Evolutionary conservation across 2,329 filamentous ascomycete genomes (phyloP).

Genomic region (Exophiala phaeomuriformis): DNA sequence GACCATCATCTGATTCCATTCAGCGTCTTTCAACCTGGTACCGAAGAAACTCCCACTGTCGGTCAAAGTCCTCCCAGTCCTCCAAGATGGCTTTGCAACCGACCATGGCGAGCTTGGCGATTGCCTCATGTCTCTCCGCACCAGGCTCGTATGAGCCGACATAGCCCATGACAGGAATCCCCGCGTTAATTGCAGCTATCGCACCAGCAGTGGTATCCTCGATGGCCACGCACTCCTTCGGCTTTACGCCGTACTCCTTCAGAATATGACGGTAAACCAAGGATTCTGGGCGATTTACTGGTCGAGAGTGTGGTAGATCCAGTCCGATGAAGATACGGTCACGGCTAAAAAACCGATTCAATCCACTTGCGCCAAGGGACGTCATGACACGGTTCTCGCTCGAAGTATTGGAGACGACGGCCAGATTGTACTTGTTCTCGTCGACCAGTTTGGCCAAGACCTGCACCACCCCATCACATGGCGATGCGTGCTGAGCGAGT

Average conservation of each 20-base stretch:
- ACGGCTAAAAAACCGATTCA: slow-evolving; percentile 70
- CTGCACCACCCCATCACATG: slow-evolving; percentile 61
- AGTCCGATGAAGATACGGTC: slow-evolving; percentile 40
- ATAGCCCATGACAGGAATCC: slow-evolving; percentile 76
- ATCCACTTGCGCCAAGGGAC: slow-evolving; percentile 68
- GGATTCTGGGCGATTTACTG: not conserved
- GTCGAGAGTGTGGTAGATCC: not conserved
- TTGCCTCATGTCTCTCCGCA: slow-evolving; percentile 58
- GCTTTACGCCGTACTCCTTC: slow-evolving; percentile 62
- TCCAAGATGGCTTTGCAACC: slow-evolving; percentile 57
- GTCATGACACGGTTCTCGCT: slow-evolving; percentile 71
- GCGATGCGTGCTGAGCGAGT: slow-evolving; percentile 59
- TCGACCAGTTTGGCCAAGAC: slow-evolving; percentile 59
- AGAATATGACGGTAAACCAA: slow-evolving; percentile 63
- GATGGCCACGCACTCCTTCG: slow-evolving; percentile 67
- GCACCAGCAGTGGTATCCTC: slow-evolving; percentile 87
- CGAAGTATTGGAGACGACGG: slow-evolving; percentile 68
- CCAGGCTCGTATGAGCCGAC: slow-evolving; percentile 65
- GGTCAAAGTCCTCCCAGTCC: slow-evolving; percentile 42
- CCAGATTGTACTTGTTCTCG: slow-evolving; percentile 60
- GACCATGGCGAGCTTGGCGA: slow-evolving; percentile 58
- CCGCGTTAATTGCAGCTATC: slow-evolving; percentile 66
- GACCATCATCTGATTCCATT: not conserved
- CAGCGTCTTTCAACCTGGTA: not conserved
- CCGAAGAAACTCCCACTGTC: slow-evolving; percentile 38